Base-by-base conservation (phyloP, 1,284 basidiomycete species). In the Cystobasidiaceae sp. region DNA sequence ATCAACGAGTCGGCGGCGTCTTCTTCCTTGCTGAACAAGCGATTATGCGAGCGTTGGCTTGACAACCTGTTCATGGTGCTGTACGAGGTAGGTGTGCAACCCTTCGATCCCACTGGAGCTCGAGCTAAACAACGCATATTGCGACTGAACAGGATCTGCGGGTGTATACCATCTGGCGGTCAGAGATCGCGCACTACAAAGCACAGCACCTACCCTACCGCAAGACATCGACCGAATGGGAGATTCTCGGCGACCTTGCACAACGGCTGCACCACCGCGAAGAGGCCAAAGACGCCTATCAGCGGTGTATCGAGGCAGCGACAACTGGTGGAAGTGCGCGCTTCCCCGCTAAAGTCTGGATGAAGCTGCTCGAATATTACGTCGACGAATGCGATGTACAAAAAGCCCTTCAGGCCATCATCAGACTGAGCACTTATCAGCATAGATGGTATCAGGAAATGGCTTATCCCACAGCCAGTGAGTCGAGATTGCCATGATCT, bases 131-230 rank as follows among this genome's bases (percentile, higher is more conserved):
- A n/a, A n/a, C n/a, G n/a, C n/a, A n/a, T n/a, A n/a, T n/a, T n/a
- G n/a, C n/a, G n/a, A n/a, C n/a, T n/a, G n/a, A n/a, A n/a, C 67
- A 93, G 87, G 94, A 98, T 75, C 80, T 98, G 52, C 86, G 96
- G n/a, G 90, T 98, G 11, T 98, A 94, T 87, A 98, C 96, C 0
- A 98, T 98, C 74, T 99, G 96, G 86, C 85, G 94, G 21, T 94
- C 96, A 3, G 96, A 98, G 75, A 88, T 97, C 17, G 91, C 92
- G 0, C 94, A 99, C 75, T 98, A 96, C 83, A 96, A 94, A 75
- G 92, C 89, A 0, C 94, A 97, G 75, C 90, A 94, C 71, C 88
- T 97, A 68, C 92, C 93, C 0, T 98, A 97, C 76, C 85, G 90
- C 69, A 97, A 97, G 80, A 97, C 94, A 0, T 92, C 90, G 0